These are phyloP conservation scores for Orbilia javanica DNA, from an alignment of 2,329 filamentous ascomycete species.

Conservation along the genomic window DNA sequence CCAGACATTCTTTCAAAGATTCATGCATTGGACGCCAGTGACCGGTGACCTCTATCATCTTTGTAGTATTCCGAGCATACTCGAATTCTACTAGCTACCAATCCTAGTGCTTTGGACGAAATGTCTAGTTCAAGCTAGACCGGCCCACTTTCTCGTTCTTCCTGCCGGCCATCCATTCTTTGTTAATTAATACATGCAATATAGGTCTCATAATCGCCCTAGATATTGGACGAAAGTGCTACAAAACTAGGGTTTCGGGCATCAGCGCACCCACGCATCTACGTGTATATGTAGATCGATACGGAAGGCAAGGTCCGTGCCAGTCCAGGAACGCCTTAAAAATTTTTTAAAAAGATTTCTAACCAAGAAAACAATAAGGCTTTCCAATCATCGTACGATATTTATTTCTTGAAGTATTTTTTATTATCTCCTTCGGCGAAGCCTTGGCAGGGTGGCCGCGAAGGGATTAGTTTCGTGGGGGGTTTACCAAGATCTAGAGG, in stretches of 20 bases:
- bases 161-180: neutral
- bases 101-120: too few species aligned
- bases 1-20: neutral
- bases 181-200: neutral
- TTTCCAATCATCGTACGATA: neutral
- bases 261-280: neutral
- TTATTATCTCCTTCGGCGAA: neutral
- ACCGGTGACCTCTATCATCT: neutral
- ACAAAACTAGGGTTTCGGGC: neutral
- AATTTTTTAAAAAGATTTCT: neutral
- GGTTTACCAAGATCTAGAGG: neutral
- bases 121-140: neutral
- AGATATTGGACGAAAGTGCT: slow-evolving; percentile 2
- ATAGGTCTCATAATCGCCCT: neutral
- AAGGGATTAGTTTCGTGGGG: slow-evolving; percentile 4
- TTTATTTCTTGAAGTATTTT: neutral
- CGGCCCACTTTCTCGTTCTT: neutral
- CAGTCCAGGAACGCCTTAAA: neutral
- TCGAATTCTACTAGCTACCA: too few species aligned
- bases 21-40: neutral
- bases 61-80: too few species aligned
- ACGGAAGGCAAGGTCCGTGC: slow-evolving; percentile 8
- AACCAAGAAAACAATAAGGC: neutral
- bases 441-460: neutral
- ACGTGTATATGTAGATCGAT: slow-evolving; percentile 3